Evolutionary conservation across 305 asterid genomes (phyloP).

Genomic region (Solanum hybrid): DNA sequence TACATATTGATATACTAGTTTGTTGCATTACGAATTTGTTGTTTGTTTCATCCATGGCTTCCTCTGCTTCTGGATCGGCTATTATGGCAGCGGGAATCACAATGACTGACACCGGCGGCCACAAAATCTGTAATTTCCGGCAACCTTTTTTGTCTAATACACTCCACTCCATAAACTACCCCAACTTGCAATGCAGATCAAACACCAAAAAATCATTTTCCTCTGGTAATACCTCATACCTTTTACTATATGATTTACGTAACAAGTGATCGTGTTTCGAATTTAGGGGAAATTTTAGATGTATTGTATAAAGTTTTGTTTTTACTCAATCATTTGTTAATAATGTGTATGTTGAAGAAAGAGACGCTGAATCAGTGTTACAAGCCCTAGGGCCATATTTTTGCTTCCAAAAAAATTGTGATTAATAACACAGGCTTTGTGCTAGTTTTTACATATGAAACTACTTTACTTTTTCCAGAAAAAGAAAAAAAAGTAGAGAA

Average conservation of each 20-base stretch:
- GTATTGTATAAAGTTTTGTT: not conserved
- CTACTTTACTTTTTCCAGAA: no score
- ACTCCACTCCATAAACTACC: slow-evolving; percentile 11
- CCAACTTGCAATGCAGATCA: slow-evolving; percentile 39
- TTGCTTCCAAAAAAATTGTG: not conserved
- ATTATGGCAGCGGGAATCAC: slow-evolving; percentile 16
- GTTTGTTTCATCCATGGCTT: slow-evolving; percentile 27
- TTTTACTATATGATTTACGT: not conserved
- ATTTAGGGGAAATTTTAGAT: not conserved
- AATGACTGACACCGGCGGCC: not conserved
- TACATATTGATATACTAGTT: no score
- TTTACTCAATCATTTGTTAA: not conserved
- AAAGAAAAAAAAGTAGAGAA: not conserved
- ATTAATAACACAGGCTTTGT: not conserved
- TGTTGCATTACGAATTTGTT: not conserved
- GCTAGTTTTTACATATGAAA: not conserved
- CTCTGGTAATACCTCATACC: slow-evolving; percentile 16
- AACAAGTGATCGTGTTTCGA: not conserved
- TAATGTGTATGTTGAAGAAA: not conserved
- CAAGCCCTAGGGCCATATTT: not conserved
- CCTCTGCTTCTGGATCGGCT: slow-evolving; percentile 46
- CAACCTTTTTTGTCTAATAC: slow-evolving; percentile 14
- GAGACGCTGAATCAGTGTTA: not conserved
- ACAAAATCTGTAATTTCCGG: slow-evolving; percentile 20
- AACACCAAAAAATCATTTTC: slow-evolving; percentile 16